Conservation (phyloP, 2,329 filamentous ascomycete genomes). For the Stemphylium beticola region DNA sequence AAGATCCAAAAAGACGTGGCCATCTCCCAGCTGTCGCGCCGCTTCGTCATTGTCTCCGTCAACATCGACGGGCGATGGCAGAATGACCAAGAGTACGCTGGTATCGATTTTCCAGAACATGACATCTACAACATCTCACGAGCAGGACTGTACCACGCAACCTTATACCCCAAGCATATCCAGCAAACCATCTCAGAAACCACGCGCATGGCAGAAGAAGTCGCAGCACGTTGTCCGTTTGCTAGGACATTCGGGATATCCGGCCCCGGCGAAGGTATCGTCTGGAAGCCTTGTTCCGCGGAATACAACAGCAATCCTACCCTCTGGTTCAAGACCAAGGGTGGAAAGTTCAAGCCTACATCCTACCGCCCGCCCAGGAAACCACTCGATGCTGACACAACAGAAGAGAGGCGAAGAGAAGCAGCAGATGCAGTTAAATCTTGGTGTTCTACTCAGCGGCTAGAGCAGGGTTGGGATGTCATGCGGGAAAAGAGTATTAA, state of each 20-base stretch:
- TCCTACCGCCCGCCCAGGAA: slow-evolving; percentile 27
- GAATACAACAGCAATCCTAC: neutral
- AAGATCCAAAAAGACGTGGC: slow-evolving; percentile 33
- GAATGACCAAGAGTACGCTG: slow-evolving; percentile 9
- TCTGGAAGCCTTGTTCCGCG: neutral
- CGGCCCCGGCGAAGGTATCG: neutral
- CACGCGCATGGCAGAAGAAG: neutral
- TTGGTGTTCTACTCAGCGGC: slow-evolving; percentile 29
- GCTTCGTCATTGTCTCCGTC: slow-evolving; percentile 36
- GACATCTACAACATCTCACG: neutral
- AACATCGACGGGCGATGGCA: slow-evolving; percentile 37
- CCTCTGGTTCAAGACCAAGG: slow-evolving; percentile 10
- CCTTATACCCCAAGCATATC: neutral
- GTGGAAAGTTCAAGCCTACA: slow-evolving; percentile 35
- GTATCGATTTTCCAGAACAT: neutral
- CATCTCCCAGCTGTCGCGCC: slow-evolving; percentile 29
- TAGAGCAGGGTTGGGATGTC: slow-evolving; percentile 38
- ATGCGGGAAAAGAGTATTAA: slow-evolving; percentile 23
- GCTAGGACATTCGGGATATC: neutral
- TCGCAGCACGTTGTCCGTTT: neutral
- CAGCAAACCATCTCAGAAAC: neutral
- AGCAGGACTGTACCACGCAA: neutral
- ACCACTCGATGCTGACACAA: neutral
- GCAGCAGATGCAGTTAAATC: slow-evolving; percentile 19
- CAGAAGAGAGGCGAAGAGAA: slow-evolving; percentile 15